Base-by-base conservation (phyloP, 2,329 filamentous ascomycete species). In the Colletotrichum musae region DNA sequence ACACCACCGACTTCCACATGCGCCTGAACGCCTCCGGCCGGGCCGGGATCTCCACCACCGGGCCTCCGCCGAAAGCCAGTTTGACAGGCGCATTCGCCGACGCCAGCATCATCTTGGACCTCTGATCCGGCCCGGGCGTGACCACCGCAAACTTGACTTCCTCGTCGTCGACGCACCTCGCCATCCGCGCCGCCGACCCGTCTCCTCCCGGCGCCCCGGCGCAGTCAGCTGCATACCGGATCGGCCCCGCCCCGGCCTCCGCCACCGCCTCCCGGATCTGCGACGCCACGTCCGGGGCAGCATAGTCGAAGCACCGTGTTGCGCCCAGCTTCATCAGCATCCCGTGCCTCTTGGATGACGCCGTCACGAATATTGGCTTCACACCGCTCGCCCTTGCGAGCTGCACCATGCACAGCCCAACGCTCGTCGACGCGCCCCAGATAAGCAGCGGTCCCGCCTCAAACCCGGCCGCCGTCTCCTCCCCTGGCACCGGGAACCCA, bases 391-490 rank as follows among this genome's bases (percentile, higher is more conserved):
- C 75, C 6, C 70, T 72, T 0, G 79, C 80, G 2, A 81, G 68
- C 58, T 82, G 80, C 16, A 82, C 75, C 5, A 78, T 78, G 24
- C 74, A 75, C 36, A 74, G 70, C 7, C 81, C 81, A 1, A 82
- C 79, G 47, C 74, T 75, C 1, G 76, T 76, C 4, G 75, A 76
- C 7, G 77, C 81, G n/a, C 80, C 81, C 81, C 81, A 82, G 51
- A 82, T 74, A 16, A 82, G 65, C 6, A 81, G 6, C 1, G 74
- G 73, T 6, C 75, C 68, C 1, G 64, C 64, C 6, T 64, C 68
- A 6, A 70, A 54, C 15, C 24, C 62, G 3, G 2, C 24, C 9
- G 68, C 36, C 2, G 70, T n/a, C 10, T 57, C 52, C 4, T 66
- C 64, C 3, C 50, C 58, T 0, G 73, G 70, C 1, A 71, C 62